Evolutionary conservation across 2,329 filamentous ascomycete genomes (phyloP).

Genomic region (Calycina herbarum): DNA sequence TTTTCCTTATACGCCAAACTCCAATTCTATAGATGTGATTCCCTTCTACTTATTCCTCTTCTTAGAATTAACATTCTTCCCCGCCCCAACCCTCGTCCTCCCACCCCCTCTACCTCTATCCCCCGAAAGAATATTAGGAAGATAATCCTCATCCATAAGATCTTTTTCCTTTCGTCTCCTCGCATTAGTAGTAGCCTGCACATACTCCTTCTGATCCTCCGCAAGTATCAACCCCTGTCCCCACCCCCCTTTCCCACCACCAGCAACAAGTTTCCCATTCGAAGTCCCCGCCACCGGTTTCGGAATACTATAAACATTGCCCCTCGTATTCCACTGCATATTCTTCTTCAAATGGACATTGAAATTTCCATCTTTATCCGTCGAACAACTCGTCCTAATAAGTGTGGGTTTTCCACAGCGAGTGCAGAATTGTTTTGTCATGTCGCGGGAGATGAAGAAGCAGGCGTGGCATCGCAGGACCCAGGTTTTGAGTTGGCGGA

Average conservation of each 20-base stretch:
- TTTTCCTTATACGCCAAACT: slow-evolving; percentile 14
- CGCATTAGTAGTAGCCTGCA: slow-evolving; percentile 61
- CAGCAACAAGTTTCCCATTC: slow-evolving; percentile 68
- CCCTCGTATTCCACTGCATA: slow-evolving; percentile 93
- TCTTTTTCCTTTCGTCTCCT: slow-evolving; percentile 71
- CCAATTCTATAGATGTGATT: slow-evolving; percentile 7
- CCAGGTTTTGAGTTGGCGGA: slow-evolving; percentile 84
- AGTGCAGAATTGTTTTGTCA: slow-evolving; percentile 88
- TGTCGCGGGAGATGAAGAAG: slow-evolving; percentile 81
- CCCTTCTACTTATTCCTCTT: slow-evolving; percentile 48
- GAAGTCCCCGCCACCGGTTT: slow-evolving; percentile 82
- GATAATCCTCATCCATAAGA: slow-evolving; percentile 92
- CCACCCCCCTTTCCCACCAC: slow-evolving; percentile 85
- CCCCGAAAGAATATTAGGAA: slow-evolving; percentile 82
- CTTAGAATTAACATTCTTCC: slow-evolving; percentile 80
- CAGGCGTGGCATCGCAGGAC: slow-evolving; percentile 92
- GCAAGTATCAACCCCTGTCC: slow-evolving; percentile 79
- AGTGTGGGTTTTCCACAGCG: slow-evolving; percentile 86
- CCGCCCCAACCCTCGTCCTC: slow-evolving; percentile 78
- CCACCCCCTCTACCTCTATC: slow-evolving; percentile 66
- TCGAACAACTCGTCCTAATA: slow-evolving; percentile 81
- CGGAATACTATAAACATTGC: slow-evolving; percentile 89
- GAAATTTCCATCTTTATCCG: slow-evolving; percentile 77
- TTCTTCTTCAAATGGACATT: slow-evolving; percentile 87
- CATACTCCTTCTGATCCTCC: slow-evolving; percentile 95